Evolutionary conservation across 805 yeast genomes (phyloP).

Genomic region (Saturnispora mendoncae): DNA sequence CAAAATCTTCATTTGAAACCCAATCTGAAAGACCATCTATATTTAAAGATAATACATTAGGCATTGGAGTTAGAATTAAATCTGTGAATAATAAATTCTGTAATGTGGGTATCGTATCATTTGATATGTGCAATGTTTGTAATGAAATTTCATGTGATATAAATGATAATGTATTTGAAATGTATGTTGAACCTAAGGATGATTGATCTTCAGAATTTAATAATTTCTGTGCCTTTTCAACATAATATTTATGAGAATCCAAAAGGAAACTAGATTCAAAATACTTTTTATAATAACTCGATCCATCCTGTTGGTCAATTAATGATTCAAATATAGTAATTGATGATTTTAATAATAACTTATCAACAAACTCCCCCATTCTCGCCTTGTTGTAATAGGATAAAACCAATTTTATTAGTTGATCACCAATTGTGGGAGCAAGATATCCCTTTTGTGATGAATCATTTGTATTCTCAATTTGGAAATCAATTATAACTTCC

Average conservation of each 20-base stretch:
- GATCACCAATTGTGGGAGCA: conserved; percentile 35
- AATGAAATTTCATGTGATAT: conserved; percentile 56
- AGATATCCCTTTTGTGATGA: conserved; percentile 14
- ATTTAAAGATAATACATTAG: conserved; percentile 41
- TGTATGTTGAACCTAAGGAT: conserved; percentile 41
- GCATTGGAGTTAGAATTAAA: conserved; percentile 48
- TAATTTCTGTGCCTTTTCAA: conserved; percentile 36
- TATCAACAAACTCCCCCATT: conserved; percentile 45
- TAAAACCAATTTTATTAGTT: conserved; percentile 41
- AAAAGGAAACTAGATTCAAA: conserved; percentile 61
- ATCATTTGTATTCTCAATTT: conserved; percentile 26
- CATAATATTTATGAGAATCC: conserved; percentile 49
- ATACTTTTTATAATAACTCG: conserved; percentile 50
- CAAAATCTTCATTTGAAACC: conserved; percentile 39
- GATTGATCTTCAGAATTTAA: conserved; percentile 29
- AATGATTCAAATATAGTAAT: conserved; percentile 67
- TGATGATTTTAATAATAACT: conserved; percentile 49
- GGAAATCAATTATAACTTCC: conserved; percentile 43
- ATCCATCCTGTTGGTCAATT: conserved; percentile 39
- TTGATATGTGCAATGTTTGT: conserved; percentile 45
- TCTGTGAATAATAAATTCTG: conserved; percentile 49
- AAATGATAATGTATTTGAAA: conserved; percentile 43
- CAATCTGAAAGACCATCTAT: conserved; percentile 51
- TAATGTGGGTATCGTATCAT: conserved; percentile 44
- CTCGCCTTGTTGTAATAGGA: conserved; percentile 50